Conservation (phyloP, 2,329 filamentous ascomycete species). For the Xylariaceae sp. region DNA sequence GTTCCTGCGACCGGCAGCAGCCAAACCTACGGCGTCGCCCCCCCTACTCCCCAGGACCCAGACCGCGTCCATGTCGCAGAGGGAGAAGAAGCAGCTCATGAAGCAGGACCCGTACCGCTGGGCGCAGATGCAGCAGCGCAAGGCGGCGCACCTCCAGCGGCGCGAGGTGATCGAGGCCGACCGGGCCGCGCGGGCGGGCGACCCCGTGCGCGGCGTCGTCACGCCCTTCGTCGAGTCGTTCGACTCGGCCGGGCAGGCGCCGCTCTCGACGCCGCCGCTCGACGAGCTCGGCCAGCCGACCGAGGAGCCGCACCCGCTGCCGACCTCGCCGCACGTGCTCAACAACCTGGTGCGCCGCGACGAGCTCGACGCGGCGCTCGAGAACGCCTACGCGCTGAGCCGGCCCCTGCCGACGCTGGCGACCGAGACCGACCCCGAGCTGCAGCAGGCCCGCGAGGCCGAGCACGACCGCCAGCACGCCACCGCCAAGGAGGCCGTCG, state of each 20-base stretch:
- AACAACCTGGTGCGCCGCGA: constrained; percentile 68
- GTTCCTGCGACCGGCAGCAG: constrained; percentile 50
- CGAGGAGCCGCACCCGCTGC: constrained; percentile 32
- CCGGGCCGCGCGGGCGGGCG: constrained; percentile 59
- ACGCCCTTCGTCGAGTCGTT: constrained; percentile 83
- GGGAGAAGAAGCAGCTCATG: constrained; percentile 57
- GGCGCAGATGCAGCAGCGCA: constrained; percentile 74
- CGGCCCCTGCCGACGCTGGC: constrained; percentile 39
- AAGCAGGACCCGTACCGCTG: constrained; percentile 76
- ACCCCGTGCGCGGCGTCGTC: constrained; percentile 68
- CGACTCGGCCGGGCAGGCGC: constrained; percentile 51
- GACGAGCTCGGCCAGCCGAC: constrained; percentile 36
- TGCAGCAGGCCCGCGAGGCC: constrained; percentile 39
- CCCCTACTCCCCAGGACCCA: constrained; percentile 52
- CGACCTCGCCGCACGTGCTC: constrained; percentile 47
- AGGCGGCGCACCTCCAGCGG: constrained; percentile 72
- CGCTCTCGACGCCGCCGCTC: constrained; percentile 26
- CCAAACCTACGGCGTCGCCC: constrained; percentile 37
- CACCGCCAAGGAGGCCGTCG: constrained; percentile 67
- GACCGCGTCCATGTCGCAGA: constrained; percentile 53
- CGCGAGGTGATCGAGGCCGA: constrained; percentile 61
- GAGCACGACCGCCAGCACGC: constrained; percentile 53
- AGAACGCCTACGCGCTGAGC: constrained; percentile 61
- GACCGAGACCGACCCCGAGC: constrained; percentile 30
- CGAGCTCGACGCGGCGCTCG: constrained; percentile 60